Base-by-base conservation (phyloP, 495 filamentous ascomycete genomes). In the Cudoniella acicularis region DNA sequence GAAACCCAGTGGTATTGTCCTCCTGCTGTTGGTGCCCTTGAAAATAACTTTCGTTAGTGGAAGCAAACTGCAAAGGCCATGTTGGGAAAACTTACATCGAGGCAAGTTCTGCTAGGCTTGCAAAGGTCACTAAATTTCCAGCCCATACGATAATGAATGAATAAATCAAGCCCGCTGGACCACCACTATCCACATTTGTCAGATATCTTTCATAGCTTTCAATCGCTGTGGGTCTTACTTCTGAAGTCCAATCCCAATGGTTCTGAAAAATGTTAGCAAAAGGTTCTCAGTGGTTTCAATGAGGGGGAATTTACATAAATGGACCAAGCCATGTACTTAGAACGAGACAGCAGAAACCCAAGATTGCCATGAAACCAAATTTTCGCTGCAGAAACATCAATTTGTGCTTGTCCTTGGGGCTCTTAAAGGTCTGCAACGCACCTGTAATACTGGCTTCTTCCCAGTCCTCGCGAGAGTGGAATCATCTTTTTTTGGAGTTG, bases 81-180 rank as follows among this genome's bases (percentile, higher is more conserved):
- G 48, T 50, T 26, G 25, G 48, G 10, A 47, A 47, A 23, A 24
- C 48, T 25, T 26, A 54, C 67, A 81, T 78, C 0, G 77, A 81
- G 3, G 75, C 73, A 54, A 81, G 56, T 62, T 81, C 79, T n/a
- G 72, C 67, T 27, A 81, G 70, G 10, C 72, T 69, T 0, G 70
- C 72, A 57, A 74, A 79, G 0, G 75, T 70, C 0, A 75, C 79
- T 13, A 78, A 62, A 1, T 72, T 75, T 9, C 75, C 76, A 3
- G 75, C 59, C 79, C 79, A 83, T 9, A 68, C 73, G 53, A 82
- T 74, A 4, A 83, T 27, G 49, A 75, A 83, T 3, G 73, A 73
- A 67, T 81, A 83, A 2, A 85, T 69, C 0, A 82, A 71, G 16
- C 76, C 78, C 0, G 74, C 78, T 0, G 80, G 75, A 2, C 81